These are phyloP conservation scores for Cyclocybe cylindracea DNA, from an alignment of 768 basidiomycete genomes.

Conservation along the genomic window DNA sequence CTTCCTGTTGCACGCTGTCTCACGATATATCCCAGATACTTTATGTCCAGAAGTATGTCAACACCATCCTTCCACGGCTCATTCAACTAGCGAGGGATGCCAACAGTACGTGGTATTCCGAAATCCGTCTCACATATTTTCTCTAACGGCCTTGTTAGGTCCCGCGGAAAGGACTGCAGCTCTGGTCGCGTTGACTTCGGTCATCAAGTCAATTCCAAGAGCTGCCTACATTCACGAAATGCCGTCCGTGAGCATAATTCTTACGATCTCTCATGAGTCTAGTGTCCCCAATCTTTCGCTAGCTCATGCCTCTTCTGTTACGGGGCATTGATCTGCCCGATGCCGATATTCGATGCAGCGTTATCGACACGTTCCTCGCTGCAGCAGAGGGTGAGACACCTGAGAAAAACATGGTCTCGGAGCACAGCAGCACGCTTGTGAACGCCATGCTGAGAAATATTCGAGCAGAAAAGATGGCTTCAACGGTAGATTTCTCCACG, in stretches of 20 bases:
- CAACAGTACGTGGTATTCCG: constrained; percentile 37
- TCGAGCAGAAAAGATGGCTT: constrained; percentile 48
- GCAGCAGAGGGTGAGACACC: constrained; percentile 62
- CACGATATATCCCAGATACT: constrained; percentile 51
- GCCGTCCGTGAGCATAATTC: constrained; percentile 44
- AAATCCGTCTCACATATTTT: neutral
- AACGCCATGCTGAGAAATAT: constrained; percentile 70
- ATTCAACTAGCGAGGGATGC: constrained; percentile 61
- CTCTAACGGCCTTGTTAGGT: constrained; percentile 33
- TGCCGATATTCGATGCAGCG: constrained; percentile 69
- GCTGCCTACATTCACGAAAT: constrained; percentile 72
- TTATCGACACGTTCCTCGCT: constrained; percentile 76
- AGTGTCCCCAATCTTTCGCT: neutral
- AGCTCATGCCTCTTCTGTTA: constrained; percentile 90
- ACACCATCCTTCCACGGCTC: constrained; percentile 70
- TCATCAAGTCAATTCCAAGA: constrained; percentile 81
- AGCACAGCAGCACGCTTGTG: constrained; percentile 73
- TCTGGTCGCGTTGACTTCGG: constrained; percentile 79
- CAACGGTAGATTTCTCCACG: constrained; percentile 38
- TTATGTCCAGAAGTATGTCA: constrained; percentile 76
- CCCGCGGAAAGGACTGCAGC: constrained; percentile 60
- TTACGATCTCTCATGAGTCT: neutral
- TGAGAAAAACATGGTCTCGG: constrained; percentile 52
- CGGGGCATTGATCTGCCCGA: constrained; percentile 82
- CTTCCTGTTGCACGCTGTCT: neutral